Evolutionary conservation across 176 grass and related monocot species (phyloP).

Genomic region (Phyllostachys edulis): DNA sequence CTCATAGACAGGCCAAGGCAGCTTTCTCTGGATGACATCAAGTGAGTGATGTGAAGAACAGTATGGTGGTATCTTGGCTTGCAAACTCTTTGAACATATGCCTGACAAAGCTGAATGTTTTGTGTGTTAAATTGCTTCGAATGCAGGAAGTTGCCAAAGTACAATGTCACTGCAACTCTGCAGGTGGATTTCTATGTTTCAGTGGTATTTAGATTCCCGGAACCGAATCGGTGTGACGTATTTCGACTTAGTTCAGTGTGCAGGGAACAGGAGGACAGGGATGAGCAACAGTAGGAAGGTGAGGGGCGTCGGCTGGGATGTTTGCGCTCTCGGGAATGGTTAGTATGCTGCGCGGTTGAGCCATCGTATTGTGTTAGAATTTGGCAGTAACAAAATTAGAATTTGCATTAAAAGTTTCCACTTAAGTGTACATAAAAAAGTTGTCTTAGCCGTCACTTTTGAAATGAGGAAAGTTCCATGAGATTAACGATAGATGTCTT

Average conservation of each 20-base stretch:
- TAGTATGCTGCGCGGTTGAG: neutral
- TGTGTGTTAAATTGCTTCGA: neutral
- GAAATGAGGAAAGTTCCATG: neutral
- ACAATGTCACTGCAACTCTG: slow-evolving; percentile 72
- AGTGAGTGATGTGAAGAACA: slow-evolving; percentile 20
- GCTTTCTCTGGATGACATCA: slow-evolving; percentile 60
- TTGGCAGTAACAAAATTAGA: neutral
- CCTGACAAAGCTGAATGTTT: neutral
- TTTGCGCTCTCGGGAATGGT: slow-evolving; percentile 78
- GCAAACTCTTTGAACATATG: neutral
- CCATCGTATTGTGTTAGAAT: neutral
- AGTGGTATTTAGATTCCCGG: neutral
- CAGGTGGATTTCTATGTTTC: slow-evolving; percentile 38
- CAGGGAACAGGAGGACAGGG: slow-evolving; percentile 73
- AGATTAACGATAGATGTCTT: neutral
- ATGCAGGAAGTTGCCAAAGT: slow-evolving; percentile 65
- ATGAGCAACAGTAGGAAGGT: slow-evolving; percentile 72
- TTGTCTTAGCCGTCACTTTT: neutral
- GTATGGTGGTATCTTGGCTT: neutral
- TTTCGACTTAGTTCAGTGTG: slow-evolving; percentile 42
- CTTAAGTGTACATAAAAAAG: neutral
- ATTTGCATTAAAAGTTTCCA: neutral
- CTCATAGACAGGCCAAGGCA: slow-evolving; percentile 40
- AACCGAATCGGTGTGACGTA: neutral
- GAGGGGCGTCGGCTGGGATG: slow-evolving; percentile 72